phyloP scores from a whole-genome alignment of 169 alveolate genomes.

The Eimeria falciformis region DNA sequence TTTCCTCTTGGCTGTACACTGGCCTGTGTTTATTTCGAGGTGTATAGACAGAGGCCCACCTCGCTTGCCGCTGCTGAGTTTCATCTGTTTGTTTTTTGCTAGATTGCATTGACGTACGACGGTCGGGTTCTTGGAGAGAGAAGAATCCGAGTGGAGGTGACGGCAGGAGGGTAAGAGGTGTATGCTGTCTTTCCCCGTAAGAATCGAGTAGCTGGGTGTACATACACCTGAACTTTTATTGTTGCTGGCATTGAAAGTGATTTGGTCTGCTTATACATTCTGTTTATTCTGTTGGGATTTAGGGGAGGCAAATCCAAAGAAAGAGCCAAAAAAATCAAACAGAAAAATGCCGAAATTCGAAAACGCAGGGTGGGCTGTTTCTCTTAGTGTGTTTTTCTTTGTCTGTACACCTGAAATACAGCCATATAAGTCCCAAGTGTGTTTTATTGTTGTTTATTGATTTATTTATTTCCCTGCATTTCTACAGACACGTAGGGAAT shows the following conservation, averaged over 20 bases:
- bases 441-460: not conserved
- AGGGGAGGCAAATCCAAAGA: slow-evolving; percentile 40
- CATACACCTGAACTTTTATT: not conserved
- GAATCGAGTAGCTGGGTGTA: not conserved
- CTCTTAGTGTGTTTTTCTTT: no score
- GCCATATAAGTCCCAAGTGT: no score
- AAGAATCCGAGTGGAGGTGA: slow-evolving; percentile 21
- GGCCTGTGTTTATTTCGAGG: not conserved
- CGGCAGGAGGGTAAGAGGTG: slow-evolving; percentile 25
- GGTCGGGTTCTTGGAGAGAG: slow-evolving; percentile 23
- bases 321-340: slow-evolving; percentile 9
- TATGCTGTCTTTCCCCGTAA: not conserved
- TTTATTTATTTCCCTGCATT: not conserved
- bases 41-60: not conserved
- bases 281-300: not conserved
- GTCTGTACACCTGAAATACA: no score
- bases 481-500: no score
- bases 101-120: slow-evolving; percentile 40
- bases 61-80: not conserved
- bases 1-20: not conserved
- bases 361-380: not conserved
- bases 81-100: not conserved
- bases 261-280: not conserved
- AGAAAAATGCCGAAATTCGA: not conserved
- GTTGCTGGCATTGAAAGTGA: not conserved